A percentile compares a stretch with the other conserved stretches of the same genome.
Evolutionary conservation across 768 basidiomycete genomes (phyloP).

Genomic region (Ephemerocybe angulata): DNA sequence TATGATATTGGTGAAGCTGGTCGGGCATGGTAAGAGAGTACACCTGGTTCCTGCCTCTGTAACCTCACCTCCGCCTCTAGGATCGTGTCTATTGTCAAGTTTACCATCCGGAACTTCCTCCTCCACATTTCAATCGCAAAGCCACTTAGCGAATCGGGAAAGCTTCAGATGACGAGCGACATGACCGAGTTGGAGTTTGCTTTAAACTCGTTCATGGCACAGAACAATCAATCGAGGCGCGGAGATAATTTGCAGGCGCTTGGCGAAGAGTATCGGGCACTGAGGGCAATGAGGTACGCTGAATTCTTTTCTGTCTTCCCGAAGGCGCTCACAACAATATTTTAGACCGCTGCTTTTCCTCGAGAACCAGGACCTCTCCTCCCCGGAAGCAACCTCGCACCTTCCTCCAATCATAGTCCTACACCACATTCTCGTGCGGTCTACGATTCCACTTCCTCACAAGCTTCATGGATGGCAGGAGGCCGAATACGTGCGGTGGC

Average conservation of each 20-base stretch:
- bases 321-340: neutral
- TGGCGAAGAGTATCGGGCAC: conserved; percentile 81
- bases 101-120: conserved; percentile 82
- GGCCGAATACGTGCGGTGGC: conserved; percentile 93
- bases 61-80: conserved; percentile 29
- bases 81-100: conserved; percentile 65
- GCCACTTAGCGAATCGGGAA: conserved; percentile 89
- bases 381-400: conserved; percentile 63
- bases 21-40: conserved; percentile 59
- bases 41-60: conserved; percentile 1
- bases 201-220: conserved; percentile 71
- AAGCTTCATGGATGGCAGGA: conserved; percentile 91
- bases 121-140: conserved; percentile 91
- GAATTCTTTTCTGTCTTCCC: neutral
- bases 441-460: conserved; percentile 83
- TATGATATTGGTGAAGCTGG: conserved; percentile 71
- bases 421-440: conserved; percentile 89
- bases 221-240: conserved; percentile 53
- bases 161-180: conserved; percentile 90
- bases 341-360: conserved; percentile 84
- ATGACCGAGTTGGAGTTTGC: conserved; percentile 97
- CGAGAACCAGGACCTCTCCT: conserved; percentile 67
- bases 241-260: conserved; percentile 63
- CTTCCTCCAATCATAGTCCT: conserved; percentile 86
- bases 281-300: conserved; percentile 82